Conservation (phyloP, 768 basidiomycete genomes). For the Termitomyces sp. region DNA sequence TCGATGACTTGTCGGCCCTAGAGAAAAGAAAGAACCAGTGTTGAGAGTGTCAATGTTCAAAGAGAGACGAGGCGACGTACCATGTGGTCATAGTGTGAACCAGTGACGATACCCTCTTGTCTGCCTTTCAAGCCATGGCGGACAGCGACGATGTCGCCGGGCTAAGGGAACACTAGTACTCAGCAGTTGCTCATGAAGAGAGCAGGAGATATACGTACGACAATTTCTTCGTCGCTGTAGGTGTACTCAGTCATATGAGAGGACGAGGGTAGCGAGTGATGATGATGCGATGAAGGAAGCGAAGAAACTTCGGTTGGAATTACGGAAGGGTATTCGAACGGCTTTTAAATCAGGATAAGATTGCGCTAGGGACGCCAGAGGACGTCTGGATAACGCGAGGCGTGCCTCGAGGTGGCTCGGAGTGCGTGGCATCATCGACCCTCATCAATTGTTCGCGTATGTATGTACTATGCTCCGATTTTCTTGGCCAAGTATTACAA, state of each 20-base stretch:
- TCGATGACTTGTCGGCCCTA: conserved; percentile 84
- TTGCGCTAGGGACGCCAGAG: conserved; percentile 17
- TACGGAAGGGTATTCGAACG: conserved; percentile 23
- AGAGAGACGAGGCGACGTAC: conserved; percentile 40
- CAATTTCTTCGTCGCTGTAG: conserved; percentile 33
- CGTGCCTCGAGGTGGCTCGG: conserved; percentile 54
- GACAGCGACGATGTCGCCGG: conserved; percentile 81
- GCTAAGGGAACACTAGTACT: conserved; percentile 34
- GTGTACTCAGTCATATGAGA: not conserved
- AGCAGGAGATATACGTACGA: conserved; percentile 17
- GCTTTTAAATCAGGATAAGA: conserved; percentile 57
- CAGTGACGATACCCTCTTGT: conserved; percentile 79
- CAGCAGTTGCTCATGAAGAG: not conserved
- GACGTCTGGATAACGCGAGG: conserved; percentile 41
- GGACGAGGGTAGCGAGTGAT: conserved; percentile 2
- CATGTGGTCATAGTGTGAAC: conserved; percentile 66
- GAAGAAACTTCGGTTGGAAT: conserved; percentile 26
- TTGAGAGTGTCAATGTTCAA: not conserved
- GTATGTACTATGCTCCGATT: conserved; percentile 7
- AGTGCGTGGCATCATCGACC: conserved; percentile 15
- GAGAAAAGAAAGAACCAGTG: conserved; percentile 3
- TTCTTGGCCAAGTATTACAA: not conserved
- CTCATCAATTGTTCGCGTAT: not conserved
- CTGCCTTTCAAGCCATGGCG: conserved; percentile 60
- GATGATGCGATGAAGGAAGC: conserved; percentile 13